Evolutionary conservation across 31 red algal genomes (phyloP).

Genomic region (Odonthalia washingtoniensis): DNA sequence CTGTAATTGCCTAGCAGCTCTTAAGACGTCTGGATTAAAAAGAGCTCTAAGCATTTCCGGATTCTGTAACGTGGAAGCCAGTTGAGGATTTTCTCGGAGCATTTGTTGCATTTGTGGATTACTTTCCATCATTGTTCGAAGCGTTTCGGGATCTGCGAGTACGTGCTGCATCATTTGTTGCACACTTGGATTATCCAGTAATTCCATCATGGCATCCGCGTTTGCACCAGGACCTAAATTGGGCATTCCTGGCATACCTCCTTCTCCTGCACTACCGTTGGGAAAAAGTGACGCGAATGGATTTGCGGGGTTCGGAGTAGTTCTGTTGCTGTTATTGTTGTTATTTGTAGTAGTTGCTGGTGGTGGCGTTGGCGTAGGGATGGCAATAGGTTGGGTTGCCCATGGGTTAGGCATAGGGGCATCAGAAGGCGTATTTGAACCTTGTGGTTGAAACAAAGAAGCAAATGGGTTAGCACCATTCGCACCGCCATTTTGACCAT

Average conservation of each 20-base stretch:
- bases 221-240: constrained; percentile 12
- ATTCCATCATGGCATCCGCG: constrained; percentile 54
- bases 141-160: constrained; percentile 76
- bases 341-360: constrained; percentile 13
- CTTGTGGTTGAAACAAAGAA: constrained; percentile 69
- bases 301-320: constrained; percentile 22
- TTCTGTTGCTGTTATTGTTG: not conserved
- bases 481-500: not conserved
- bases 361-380: too few relatives aligned
- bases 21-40: constrained; percentile 78
- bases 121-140: constrained; percentile 74
- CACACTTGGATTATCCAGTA: constrained; percentile 81
- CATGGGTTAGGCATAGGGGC: constrained; percentile 92
- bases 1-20: constrained; percentile 65
- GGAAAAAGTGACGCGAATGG: constrained; percentile 48
- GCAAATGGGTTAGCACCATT: constrained; percentile 68
- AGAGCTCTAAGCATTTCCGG: constrained; percentile 80
- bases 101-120: constrained; percentile 75
- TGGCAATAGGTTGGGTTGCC: constrained; percentile 38
- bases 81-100: constrained; percentile 79
- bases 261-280: not conserved
- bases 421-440: constrained; percentile 81
- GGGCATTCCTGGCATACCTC: not conserved
- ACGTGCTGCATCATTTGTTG: constrained; percentile 82
- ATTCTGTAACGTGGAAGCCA: constrained; percentile 84